These are phyloP conservation scores for Blastobotrys raffinosifermentans DNA, from an alignment of 1,139 yeast genomes.

Conservation along the genomic window DNA sequence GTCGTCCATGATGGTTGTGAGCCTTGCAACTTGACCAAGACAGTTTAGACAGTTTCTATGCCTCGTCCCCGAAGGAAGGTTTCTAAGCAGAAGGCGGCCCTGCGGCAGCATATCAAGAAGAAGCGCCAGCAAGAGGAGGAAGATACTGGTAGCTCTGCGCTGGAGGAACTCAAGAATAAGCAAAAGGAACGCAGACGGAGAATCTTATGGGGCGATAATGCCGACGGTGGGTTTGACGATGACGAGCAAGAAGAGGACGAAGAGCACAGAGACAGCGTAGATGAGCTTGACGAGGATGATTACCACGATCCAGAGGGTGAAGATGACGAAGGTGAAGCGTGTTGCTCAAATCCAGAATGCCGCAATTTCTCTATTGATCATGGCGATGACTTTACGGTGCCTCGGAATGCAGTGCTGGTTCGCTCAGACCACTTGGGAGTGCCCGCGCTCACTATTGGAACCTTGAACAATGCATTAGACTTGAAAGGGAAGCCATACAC, in stretches of 20 bases:
- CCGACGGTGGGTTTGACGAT: constrained; percentile 11
- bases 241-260: constrained; percentile 6
- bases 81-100: constrained; percentile 13
- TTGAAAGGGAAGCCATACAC: constrained; percentile 7
- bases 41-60: constrained; percentile 5
- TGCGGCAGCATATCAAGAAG: constrained; percentile 8
- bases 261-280: constrained; percentile 27
- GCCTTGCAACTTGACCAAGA: not conserved
- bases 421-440: constrained; percentile 7
- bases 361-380: constrained; percentile 13
- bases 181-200: constrained; percentile 16
- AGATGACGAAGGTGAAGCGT: constrained; percentile 7
- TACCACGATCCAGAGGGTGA: constrained; percentile 17
- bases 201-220: constrained; percentile 12
- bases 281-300: constrained; percentile 20
- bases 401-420: constrained; percentile 15
- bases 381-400: constrained; percentile 13
- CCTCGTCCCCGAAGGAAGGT: constrained; percentile 14
- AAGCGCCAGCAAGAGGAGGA: constrained; percentile 5
- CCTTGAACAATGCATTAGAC: constrained; percentile 6
- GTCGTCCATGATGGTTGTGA: not conserved
- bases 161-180: constrained; percentile 13
- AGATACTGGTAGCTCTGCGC: constrained; percentile 1
- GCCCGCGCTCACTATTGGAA: constrained; percentile 8
- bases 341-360: constrained; percentile 18